Evolutionary conservation across 139 green algal species (phyloP).

Genomic region (Chlamydomonas applanata): DNA sequence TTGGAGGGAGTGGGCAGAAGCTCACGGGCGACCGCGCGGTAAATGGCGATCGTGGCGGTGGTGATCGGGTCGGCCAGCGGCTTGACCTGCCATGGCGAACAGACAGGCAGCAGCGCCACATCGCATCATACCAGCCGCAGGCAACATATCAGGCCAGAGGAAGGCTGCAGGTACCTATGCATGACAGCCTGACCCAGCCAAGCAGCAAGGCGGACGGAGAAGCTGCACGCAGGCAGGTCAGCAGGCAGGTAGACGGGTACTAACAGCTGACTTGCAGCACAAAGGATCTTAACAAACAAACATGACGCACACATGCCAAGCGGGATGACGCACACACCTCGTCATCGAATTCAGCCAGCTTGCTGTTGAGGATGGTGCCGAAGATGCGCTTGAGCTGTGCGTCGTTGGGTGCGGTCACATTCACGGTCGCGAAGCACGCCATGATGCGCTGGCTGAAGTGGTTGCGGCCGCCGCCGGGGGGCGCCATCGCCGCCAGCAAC

Average conservation of each 20-base stretch:
- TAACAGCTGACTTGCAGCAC: too few relatives aligned
- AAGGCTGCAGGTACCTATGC: too few relatives aligned
- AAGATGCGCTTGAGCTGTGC: constrained; percentile 81
- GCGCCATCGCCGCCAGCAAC: constrained; percentile 76
- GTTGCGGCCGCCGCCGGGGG: constrained; percentile 78
- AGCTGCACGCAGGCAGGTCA: too few relatives aligned
- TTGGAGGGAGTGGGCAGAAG: constrained; percentile 82
- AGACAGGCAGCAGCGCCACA: too few relatives aligned
- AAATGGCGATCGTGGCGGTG: constrained; percentile 56
- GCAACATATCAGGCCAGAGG: too few relatives aligned
- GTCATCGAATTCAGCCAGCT: constrained; percentile 78
- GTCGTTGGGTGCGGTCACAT: constrained; percentile 70
- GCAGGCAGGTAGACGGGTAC: too few relatives aligned
- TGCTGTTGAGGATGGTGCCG: constrained; percentile 67
- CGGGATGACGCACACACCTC: constrained; percentile 51
- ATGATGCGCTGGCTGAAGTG: constrained; percentile 69
- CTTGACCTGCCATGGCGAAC: constrained; percentile 64
- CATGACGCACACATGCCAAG: too few relatives aligned
- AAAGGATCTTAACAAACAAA: too few relatives aligned
- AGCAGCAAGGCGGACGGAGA: too few relatives aligned
- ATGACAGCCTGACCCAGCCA: too few relatives aligned
- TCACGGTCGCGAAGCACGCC: constrained; percentile 69
- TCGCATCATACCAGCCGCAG: not conserved
- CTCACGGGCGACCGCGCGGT: constrained; percentile 55
- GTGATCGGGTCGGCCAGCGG: constrained; percentile 66